phyloP scores from a whole-genome alignment of 495 filamentous ascomycete genomes.

The Niebla homalea region DNA sequence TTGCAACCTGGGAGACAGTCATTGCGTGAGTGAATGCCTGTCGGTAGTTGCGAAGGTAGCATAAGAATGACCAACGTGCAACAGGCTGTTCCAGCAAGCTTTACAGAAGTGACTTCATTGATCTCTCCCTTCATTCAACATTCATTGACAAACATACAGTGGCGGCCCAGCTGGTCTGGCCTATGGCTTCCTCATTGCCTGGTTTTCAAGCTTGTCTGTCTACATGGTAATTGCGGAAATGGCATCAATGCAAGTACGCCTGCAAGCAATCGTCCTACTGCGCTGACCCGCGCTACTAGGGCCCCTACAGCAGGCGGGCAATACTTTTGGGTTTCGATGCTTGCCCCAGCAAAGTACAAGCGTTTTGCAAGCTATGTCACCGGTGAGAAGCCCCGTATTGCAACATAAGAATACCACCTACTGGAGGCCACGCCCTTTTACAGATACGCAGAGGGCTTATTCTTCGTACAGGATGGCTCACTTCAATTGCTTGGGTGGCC shows the following conservation, averaged over 20 bases:
- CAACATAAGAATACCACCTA: neutral
- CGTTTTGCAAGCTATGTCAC: constrained; percentile 27
- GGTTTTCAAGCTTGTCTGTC: constrained; percentile 31
- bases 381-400: constrained; percentile 13
- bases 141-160: constrained; percentile 17
- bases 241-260: constrained; percentile 27
- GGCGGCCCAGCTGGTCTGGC: constrained; percentile 35
- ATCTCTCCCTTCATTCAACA: neutral
- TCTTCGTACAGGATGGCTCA: constrained; percentile 18
- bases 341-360: constrained; percentile 23
- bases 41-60: neutral
- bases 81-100: constrained; percentile 23
- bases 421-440: neutral
- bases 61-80: neutral
- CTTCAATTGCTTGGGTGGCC: constrained; percentile 25
- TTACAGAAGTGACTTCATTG: constrained; percentile 22
- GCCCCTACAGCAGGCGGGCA: constrained; percentile 29
- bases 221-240: constrained; percentile 35
- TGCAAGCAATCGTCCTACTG: too few relatives aligned
- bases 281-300: neutral
- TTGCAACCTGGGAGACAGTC: constrained; percentile 29
- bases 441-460: neutral
- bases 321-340: constrained; percentile 32
- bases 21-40: constrained; percentile 15
- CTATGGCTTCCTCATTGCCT: constrained; percentile 36